These are phyloP conservation scores for Chloranthus sessilifolius DNA, from an alignment of 164 flowering plant species.

Conservation along the genomic window DNA sequence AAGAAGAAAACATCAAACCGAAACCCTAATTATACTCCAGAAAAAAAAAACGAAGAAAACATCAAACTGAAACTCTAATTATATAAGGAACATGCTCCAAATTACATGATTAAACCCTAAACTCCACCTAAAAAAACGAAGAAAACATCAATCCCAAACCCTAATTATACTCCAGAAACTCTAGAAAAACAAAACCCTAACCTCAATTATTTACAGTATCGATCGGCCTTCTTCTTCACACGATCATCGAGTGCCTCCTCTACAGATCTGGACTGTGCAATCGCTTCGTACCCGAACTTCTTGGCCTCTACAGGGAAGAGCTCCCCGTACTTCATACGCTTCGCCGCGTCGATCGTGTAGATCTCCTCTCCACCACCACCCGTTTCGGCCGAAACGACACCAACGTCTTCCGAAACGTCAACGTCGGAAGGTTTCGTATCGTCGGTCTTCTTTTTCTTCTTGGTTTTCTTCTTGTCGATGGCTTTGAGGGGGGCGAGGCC, in stretches of 20 bases:
- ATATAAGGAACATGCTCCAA: too few species aligned
- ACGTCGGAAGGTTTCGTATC: slow-evolving; percentile 4
- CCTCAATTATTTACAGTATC: slow-evolving; percentile 79
- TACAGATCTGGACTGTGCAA: slow-evolving; percentile 39
- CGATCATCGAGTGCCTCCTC: slow-evolving; percentile 90
- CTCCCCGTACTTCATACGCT: slow-evolving; percentile 78
- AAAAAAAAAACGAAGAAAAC: too few species aligned
- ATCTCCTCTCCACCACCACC: slow-evolving; percentile 18
- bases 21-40: too few species aligned
- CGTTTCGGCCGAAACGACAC: neutral
- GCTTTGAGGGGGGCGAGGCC: slow-evolving; percentile 46
- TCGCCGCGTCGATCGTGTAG: slow-evolving; percentile 83
- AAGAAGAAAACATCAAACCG: too few species aligned
- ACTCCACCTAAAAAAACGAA: neutral
- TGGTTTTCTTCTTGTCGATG: slow-evolving; percentile 56
- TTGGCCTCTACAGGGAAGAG: slow-evolving; percentile 81
- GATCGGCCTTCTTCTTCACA: slow-evolving; percentile 96
- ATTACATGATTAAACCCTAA: slow-evolving; percentile 3
- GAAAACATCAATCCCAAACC: slow-evolving; percentile 9
- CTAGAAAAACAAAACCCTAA: neutral
- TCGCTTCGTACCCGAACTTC: slow-evolving; percentile 71
- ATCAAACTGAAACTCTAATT: too few species aligned
- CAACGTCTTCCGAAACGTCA: neutral
- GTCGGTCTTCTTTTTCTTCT: slow-evolving; percentile 22
- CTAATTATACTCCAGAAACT: too few species aligned